These are phyloP conservation scores for Neolentinus lepideus DNA, from an alignment of 1,284 basidiomycete genomes.

Conservation along the genomic window DNA sequence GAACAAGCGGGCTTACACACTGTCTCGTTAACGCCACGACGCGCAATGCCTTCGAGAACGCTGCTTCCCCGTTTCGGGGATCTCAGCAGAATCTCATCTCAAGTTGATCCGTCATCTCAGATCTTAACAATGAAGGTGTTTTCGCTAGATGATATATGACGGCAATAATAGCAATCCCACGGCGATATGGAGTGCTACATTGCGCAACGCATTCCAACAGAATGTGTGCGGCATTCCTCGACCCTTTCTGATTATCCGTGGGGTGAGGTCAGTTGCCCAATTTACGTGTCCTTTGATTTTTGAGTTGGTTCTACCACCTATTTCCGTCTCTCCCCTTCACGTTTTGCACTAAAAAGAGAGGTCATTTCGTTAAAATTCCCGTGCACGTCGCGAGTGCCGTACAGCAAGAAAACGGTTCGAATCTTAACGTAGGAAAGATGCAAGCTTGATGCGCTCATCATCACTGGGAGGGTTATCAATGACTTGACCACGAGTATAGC, in stretches of 20 bases:
- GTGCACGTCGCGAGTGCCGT: background rate
- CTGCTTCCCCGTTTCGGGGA: background rate
- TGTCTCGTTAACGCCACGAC: background rate
- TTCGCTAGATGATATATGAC: background rate
- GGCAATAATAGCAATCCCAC: background rate
- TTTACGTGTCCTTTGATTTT: background rate
- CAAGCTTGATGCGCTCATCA: background rate
- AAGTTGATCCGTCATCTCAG: constrained; percentile 1
- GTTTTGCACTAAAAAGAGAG: background rate
- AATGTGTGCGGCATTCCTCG: background rate
- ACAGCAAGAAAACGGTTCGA: background rate
- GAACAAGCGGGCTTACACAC: background rate
- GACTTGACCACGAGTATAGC: background rate
- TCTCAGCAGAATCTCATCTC: background rate
- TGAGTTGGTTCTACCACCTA: background rate
- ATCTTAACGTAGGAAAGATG: background rate
- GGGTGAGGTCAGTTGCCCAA: background rate
- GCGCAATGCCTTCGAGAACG: background rate
- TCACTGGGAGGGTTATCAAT: background rate
- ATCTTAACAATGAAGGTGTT: background rate
- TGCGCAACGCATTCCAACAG: background rate
- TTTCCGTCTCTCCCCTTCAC: background rate
- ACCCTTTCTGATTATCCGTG: background rate
- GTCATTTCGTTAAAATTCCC: background rate
- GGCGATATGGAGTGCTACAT: background rate